Evolutionary conservation across 176 grass and related monocot species (phyloP).

Genomic region (Tuctoria greenei): DNA sequence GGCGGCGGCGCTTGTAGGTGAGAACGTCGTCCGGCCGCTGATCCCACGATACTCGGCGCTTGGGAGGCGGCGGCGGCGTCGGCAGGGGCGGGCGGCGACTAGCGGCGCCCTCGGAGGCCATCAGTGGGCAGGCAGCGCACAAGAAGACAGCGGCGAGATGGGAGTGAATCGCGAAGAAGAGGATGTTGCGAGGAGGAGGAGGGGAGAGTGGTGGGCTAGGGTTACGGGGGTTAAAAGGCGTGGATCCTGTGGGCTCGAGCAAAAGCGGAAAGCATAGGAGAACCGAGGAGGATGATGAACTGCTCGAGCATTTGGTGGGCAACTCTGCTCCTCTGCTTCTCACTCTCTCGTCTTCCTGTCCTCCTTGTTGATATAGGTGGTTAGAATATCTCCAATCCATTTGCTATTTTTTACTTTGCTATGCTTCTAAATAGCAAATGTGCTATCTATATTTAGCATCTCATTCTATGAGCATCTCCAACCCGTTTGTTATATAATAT

Average conservation of each 20-base stretch:
- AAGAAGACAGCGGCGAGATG: not conserved
- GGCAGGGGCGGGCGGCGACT: slow-evolving; percentile 11
- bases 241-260: not conserved
- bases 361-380: no score
- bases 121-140: slow-evolving; percentile 14
- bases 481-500: no score
- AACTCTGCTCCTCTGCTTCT: not conserved
- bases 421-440: no score
- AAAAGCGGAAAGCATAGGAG: not conserved
- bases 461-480: no score
- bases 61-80: slow-evolving; percentile 20
- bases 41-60: slow-evolving; percentile 13
- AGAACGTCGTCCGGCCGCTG: not conserved
- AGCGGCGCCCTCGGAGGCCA: slow-evolving; percentile 32
- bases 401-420: no score
- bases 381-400: no score
- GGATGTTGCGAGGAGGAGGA: not conserved
- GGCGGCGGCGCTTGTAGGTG: slow-evolving; percentile 56
- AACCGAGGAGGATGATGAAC: not conserved
- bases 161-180: not conserved
- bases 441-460: no score
- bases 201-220: slow-evolving; percentile 1
- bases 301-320: not conserved
- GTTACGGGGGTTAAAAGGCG: slow-evolving; percentile 21
- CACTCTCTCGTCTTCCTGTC: no score